Evolutionary conservation across 2,329 filamentous ascomycete genomes (phyloP), one percentile per base, ranked within the genome.

Genomic region (Mycosphaerella sp.): DNA sequence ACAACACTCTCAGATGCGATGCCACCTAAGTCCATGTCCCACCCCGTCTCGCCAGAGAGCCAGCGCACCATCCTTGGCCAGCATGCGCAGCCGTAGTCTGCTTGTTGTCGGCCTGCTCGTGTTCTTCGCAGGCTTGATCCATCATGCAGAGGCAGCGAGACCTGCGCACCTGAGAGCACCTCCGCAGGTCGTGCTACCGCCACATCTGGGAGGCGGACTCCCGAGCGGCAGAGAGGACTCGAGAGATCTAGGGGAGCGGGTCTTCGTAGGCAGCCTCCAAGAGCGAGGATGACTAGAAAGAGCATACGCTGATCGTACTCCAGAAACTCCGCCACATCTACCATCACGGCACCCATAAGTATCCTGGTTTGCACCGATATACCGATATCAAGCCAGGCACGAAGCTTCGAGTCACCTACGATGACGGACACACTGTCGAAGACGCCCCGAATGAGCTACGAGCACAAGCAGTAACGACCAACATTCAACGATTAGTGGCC

Each of bases 261-360:
- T 54, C 13, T 54, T 54, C 13, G 50, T 53, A 43, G 3, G 45
- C 25, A 14, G 21, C 21, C 21, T 25, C 16, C 13, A 10, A 9
- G 18, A 12, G 13, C 3, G 3, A 17, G 18, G 12, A 34, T 2
- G 16, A 41, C 39, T 12, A n/a, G n/a, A 18, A 17, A 28, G 17
- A 18, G 6, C 9, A 42, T 12, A 30, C 17, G 18, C 41, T 50
- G 40, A 50, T 21, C 6, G 14, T 35, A 12, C 10, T 12, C 12
- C 67, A 78, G 73, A 82, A 78, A 6, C 79, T 98, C 50, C 84
- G 89, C 62, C 91, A 98, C 70, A 84, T 97, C 64, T 93, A 88
- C 71, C 90, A 96, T 68, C 90, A 95, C 71, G 91, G 91, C 52
- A 86, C 88, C 36, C 80, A 91, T 68, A 74, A 79, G 60, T 81